Percentiles rank a stretch among this genome's conserved stretches.
Evolutionary conservation across 1,284 basidiomycete genomes (phyloP).

Genomic region (Cystobasidium pallidum): DNA sequence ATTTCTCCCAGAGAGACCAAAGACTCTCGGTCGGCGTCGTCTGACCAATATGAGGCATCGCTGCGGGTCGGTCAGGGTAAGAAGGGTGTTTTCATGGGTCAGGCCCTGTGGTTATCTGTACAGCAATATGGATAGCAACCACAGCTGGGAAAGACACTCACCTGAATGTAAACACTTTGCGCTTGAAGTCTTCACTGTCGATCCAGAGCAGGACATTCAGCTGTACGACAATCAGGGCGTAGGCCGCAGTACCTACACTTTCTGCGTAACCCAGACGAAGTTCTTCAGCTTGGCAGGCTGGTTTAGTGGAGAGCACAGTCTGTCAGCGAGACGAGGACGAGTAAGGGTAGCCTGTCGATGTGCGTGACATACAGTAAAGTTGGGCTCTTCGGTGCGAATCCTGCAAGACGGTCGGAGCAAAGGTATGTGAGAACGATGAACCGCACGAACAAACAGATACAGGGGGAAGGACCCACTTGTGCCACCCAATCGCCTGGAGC

Average conservation of each 20-base stretch:
- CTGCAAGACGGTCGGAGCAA: not conserved
- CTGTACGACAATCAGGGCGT: not conserved
- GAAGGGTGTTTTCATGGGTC: too few species aligned
- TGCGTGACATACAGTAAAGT: not conserved
- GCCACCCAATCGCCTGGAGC: not conserved
- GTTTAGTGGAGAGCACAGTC: not conserved
- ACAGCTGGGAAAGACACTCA: not conserved
- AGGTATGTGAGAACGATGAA: not conserved
- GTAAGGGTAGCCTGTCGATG: not conserved
- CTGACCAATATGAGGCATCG: not conserved
- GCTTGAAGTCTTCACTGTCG: not conserved
- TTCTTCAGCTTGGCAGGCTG: constrained; percentile 9
- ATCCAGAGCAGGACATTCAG: not conserved
- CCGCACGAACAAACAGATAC: not conserved
- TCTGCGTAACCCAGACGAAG: not conserved
- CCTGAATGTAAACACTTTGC: not conserved
- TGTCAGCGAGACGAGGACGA: not conserved
- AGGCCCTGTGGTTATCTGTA: not conserved
- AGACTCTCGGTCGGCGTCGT: not conserved
- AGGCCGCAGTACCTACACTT: not conserved
- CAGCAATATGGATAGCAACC: too few species aligned
- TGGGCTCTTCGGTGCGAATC: not conserved
- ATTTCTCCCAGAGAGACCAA: not conserved
- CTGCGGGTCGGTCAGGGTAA: not conserved
- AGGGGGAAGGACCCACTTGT: not conserved